A percentile compares a stretch with the other conserved stretches of the same genome.
Conservation (phyloP, 495 filamentous ascomycete genomes). For the Penicillium herquei region DNA sequence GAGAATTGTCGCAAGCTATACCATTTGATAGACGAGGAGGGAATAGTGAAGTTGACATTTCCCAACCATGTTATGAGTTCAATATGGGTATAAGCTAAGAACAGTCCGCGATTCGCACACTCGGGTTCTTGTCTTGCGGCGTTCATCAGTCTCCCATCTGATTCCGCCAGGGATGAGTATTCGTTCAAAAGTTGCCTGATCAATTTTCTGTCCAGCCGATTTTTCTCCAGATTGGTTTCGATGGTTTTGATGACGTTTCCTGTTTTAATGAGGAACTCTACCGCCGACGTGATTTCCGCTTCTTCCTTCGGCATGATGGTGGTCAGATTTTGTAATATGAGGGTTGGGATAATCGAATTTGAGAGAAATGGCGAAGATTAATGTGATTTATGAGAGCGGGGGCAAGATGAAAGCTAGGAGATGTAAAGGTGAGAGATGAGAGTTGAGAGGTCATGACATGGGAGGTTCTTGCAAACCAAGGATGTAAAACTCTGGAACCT, state of each 20-base stretch:
- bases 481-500: too few species aligned
- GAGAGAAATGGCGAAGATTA: not conserved
- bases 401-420: too few species aligned
- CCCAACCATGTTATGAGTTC: conserved; percentile 13
- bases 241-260: not conserved
- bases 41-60: conserved; percentile 13
- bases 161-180: conserved; percentile 12
- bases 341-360: not conserved
- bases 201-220: conserved; percentile 10
- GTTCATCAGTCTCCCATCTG: conserved; percentile 14
- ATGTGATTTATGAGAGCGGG: too few species aligned
- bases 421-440: too few species aligned
- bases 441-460: too few species aligned
- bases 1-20: conserved; percentile 8
- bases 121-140: conserved; percentile 11
- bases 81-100: conserved; percentile 18
- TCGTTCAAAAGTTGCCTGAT: conserved; percentile 7
- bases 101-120: conserved; percentile 11
- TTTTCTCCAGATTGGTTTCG: conserved; percentile 12
- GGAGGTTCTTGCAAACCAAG: too few species aligned
- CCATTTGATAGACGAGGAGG: conserved; percentile 15
- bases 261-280: not conserved
- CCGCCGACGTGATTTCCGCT: not conserved
- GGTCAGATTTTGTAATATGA: too few species aligned
- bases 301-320: too few species aligned